Evolutionary conservation across 2,329 filamentous ascomycete species (phyloP), one percentile per base, ranked within the genome.

Genomic region (Coniochaeta ligniaria): DNA sequence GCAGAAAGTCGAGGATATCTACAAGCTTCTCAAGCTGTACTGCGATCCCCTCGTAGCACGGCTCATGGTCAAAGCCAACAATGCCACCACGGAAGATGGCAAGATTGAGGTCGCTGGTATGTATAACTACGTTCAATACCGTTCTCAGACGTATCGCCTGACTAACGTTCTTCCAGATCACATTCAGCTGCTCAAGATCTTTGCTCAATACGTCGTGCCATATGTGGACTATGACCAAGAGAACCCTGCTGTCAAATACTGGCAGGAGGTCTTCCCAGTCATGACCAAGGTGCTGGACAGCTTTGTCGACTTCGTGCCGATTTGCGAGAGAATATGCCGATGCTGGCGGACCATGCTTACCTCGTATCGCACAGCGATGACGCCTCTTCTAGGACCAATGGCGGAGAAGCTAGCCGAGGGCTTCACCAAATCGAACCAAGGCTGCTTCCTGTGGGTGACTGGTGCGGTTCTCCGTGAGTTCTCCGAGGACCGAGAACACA

Each of bases 391-490:
- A 52, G 90, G 90, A 1, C 83, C 86, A 22, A 86, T 99, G 75
- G 96, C 95, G 20, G 90, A 94, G 67, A 96, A 94, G 74, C 83
- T 99, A 61, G 91, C 91, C 1, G 83, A 82, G 64, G 93, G 94
- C 5, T 99, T 99, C 72, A 83, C 89, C 60, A 83, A 84, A 20
- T 97, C 94, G 12, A 85, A 88, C 63, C 94, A 99, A 75, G 95
- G 95, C 14, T 97, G 94, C 73, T 99, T 99, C 81, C 81, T 99
- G n/a, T 99, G 95, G 95, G 94, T 95, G 1, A 97, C 94, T 2
- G 91, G 93, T 65, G 92, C 94, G 9, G 96, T 99, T 64, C 83
- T 99, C 33, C 89, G 95, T 62, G 95, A 99, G 73, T 99, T 98
- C 71, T 95, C 92, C 0, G 91, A 96, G 67, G 92, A 94, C 47